Percentiles rank a stretch among this genome's conserved stretches.
Evolutionary conservation across 163 green algal species (phyloP).

Genomic region (Volvox carteri): DNA sequence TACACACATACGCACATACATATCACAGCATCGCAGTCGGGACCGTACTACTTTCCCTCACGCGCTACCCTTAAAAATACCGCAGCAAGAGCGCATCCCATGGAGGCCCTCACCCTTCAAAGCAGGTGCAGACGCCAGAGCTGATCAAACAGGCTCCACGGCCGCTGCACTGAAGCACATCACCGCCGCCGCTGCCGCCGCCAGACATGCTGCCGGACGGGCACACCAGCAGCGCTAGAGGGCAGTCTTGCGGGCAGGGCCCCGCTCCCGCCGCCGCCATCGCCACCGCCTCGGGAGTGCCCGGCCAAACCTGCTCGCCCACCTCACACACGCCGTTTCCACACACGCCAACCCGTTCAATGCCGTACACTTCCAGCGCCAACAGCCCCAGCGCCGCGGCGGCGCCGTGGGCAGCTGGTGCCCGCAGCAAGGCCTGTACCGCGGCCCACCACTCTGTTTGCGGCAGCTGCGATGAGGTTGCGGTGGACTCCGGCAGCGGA

Average conservation of each 20-base stretch:
- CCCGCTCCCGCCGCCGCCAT: background rate
- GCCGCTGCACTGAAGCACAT: constrained; percentile 53
- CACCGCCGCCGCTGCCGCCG: background rate
- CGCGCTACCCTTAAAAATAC: too few species aligned
- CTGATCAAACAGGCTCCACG: constrained; percentile 56
- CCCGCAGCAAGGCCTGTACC: background rate
- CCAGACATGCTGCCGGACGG: constrained; percentile 3
- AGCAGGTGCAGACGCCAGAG: constrained; percentile 60
- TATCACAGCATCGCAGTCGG: too few species aligned
- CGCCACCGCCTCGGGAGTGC: background rate
- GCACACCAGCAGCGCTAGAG: constrained; percentile 41
- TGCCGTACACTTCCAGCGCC: constrained; percentile 39
- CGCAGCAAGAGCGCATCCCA: too few species aligned
- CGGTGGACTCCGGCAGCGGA: too few species aligned
- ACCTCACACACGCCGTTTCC: constrained; percentile 73
- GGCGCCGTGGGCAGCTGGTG: background rate
- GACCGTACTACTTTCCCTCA: too few species aligned
- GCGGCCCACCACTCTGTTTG: background rate
- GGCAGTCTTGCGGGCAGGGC: constrained; percentile 59
- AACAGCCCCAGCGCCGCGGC: constrained; percentile 13
- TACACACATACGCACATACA: too few species aligned
- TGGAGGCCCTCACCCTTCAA: constrained; percentile 63
- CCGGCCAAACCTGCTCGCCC: constrained; percentile 53
- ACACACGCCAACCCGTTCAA: constrained; percentile 59
- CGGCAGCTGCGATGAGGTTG: background rate